These are phyloP conservation scores for Leccinum uliginosum DNA, from an alignment of 768 basidiomycete species.

Conservation along the genomic window DNA sequence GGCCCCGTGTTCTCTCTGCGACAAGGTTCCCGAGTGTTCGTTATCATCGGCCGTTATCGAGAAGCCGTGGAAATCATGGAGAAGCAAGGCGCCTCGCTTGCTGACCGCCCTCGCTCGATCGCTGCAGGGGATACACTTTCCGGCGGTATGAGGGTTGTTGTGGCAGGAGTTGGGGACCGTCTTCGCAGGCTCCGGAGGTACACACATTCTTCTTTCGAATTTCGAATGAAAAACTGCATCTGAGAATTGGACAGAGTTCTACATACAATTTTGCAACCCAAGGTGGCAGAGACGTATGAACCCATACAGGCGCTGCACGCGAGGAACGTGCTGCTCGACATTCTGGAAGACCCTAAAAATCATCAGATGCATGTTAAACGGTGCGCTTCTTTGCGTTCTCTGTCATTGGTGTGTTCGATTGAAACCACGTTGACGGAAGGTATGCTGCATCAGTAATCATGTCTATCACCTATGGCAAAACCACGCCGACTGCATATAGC, in stretches of 20 bases:
- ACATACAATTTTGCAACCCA: conserved; percentile 33
- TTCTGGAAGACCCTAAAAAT: conserved; percentile 29
- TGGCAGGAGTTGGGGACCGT: conserved; percentile 25
- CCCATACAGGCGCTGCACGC: conserved; percentile 32
- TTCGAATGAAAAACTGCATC: not conserved
- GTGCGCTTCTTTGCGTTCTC: conserved; percentile 8
- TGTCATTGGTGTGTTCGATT: not conserved
- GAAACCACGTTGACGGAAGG: conserved; percentile 13
- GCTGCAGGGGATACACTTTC: conserved; percentile 34
- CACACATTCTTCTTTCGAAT: not conserved
- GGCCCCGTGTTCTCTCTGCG: conserved; percentile 56
- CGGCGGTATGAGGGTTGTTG: conserved; percentile 30
- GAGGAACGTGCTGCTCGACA: conserved; percentile 31
- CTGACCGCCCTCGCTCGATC: conserved; percentile 34
- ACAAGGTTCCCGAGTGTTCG: conserved; percentile 33
- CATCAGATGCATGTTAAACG: conserved; percentile 33
- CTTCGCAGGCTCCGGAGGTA: conserved; percentile 30
- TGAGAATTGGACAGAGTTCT: conserved; percentile 23
- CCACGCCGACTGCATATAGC: conserved; percentile 33
- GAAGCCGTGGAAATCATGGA: conserved; percentile 39
- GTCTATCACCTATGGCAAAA: conserved; percentile 38
- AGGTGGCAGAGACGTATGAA: conserved; percentile 30
- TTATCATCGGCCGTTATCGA: conserved; percentile 24
- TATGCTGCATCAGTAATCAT: conserved; percentile 38
- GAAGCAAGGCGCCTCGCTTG: conserved; percentile 33